phyloP scores from a whole-genome alignment of 225 moss, liverwort and hornwort genomes.

The Asterella californica region DNA sequence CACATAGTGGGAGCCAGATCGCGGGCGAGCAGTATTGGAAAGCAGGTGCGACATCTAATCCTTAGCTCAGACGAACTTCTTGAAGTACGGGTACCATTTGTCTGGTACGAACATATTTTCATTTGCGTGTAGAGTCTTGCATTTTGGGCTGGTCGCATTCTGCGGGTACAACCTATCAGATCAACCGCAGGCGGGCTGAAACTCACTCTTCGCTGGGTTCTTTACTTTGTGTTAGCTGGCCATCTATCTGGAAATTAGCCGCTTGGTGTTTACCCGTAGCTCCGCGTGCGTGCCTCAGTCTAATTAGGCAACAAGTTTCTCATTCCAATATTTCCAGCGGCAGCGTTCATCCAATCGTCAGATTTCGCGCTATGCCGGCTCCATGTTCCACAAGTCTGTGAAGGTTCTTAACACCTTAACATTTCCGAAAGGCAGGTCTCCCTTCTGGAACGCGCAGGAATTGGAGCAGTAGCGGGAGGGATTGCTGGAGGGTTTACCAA shows the following conservation, averaged over 20 bases:
- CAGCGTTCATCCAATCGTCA: too few species aligned
- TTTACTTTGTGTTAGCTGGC: background rate
- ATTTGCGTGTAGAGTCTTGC: background rate
- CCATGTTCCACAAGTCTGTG: too few species aligned
- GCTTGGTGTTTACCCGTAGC: background rate
- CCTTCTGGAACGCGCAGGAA: conserved; percentile 65
- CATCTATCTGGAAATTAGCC: background rate
- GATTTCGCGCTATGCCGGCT: too few species aligned
- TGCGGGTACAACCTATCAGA: background rate
- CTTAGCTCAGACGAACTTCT: background rate
- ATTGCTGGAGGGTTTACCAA: conserved; percentile 79
- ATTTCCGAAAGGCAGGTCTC: conserved; percentile 34
- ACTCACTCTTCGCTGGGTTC: background rate
- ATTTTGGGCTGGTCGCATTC: background rate
- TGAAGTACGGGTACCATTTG: background rate
- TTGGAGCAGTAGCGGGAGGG: conserved; percentile 80
- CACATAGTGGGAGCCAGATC: conserved; percentile 23
- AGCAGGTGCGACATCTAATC: conserved; percentile 14
- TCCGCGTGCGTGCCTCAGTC: too few species aligned
- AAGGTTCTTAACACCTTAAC: background rate
- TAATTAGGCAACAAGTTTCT: too few species aligned
- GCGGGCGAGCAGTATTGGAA: conserved; percentile 16
- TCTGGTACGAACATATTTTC: background rate
- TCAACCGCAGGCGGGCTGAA: too few species aligned
- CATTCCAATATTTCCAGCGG: too few species aligned